Base-by-base conservation (phyloP, 148 eudicot genomes). In the Cornus suecica region DNA sequence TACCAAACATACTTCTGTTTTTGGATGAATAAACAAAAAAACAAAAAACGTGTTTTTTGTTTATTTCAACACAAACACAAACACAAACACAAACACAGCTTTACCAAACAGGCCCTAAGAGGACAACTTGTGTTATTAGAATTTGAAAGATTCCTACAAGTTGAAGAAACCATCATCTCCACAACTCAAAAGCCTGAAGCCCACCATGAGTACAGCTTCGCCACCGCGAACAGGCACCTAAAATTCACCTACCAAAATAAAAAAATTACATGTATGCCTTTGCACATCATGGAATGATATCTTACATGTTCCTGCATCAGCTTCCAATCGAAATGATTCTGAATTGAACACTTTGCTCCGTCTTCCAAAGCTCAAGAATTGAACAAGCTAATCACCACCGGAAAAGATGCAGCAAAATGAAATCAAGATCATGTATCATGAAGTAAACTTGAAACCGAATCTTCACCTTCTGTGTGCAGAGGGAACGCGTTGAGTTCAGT, bases 91-190 rank as follows among this genome's bases (percentile, higher is more conserved):
- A n/a, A n/a, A n/a, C n/a, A n/a, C n/a, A n/a, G n/a, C n/a, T n/a
- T n/a, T n/a, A n/a, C n/a, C n/a, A n/a, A 76, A 77, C 66, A 60
- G 73, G 41, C 70, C 85, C 79, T 77, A 84, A 76, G 74, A 60
- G 51, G 65, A 70, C 68, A 78, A 72, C 48, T 74, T 32, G 20
- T 61, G 79, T 79, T 74, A 79, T 82, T 74, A 58, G 28, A 74
- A 81, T 79, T 79, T 70, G 58, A 77, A 77, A 67, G 66, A 76
- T 32, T 70, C 86, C 79, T 78, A 84, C 67, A 70, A 84, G 71
- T 81, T 63, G 78, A 80, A 76, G 75, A 76, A 34, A 72, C 73
- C 80, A 72, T 76, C 15, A 52, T 52, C 41, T 28, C 42, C 74
- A 27, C 74, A 71, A 71, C 63, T 32, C 28, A 56, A n/a, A 56